A percentile compares a stretch with the other conserved stretches of the same genome.
Conservation (phyloP, 2,329 filamentous ascomycete species). For the Penicillium frequentans region DNA sequence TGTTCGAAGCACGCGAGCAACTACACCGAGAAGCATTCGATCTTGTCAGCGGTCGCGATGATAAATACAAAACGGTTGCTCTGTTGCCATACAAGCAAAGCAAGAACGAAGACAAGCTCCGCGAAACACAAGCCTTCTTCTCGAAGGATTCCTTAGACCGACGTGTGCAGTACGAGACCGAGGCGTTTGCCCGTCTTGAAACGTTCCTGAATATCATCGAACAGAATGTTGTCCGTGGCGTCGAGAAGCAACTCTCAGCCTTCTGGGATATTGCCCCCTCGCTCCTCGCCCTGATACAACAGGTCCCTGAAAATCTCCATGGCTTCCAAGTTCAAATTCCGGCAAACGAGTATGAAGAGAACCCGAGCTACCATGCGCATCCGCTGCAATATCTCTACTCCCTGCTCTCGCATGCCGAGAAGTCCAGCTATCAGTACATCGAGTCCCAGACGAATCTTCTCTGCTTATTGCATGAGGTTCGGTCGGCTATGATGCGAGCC, state of each 20-base stretch:
- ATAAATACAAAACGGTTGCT: constrained; percentile 82
- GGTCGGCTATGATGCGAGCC: constrained; percentile 71
- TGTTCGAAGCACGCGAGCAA: constrained; percentile 89
- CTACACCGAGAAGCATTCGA: constrained; percentile 85
- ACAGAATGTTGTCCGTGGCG: constrained; percentile 79
- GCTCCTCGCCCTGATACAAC: constrained; percentile 74
- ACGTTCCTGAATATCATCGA: constrained; percentile 79
- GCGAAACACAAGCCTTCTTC: constrained; percentile 80
- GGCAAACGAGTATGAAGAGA: constrained; percentile 74
- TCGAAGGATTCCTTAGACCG: constrained; percentile 72
- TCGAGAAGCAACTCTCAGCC: constrained; percentile 86
- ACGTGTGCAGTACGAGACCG: constrained; percentile 67
- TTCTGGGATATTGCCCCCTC: constrained; percentile 98
- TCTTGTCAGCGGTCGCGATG: constrained; percentile 78
- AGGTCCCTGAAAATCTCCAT: constrained; percentile 61
- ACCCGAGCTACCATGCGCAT: constrained; percentile 74
- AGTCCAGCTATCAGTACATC: constrained; percentile 94
- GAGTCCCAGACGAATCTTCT: constrained; percentile 90
- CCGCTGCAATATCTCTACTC: constrained; percentile 90
- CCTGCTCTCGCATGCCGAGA: constrained; percentile 81
- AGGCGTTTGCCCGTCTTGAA: constrained; percentile 70
- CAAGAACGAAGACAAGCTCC: constrained; percentile 75
- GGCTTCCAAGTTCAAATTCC: constrained; percentile 77
- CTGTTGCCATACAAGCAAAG: constrained; percentile 74
- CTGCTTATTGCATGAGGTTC: constrained; percentile 87